Conservation (phyloP, 1,284 basidiomycete genomes). For the Naganishia albida region DNA sequence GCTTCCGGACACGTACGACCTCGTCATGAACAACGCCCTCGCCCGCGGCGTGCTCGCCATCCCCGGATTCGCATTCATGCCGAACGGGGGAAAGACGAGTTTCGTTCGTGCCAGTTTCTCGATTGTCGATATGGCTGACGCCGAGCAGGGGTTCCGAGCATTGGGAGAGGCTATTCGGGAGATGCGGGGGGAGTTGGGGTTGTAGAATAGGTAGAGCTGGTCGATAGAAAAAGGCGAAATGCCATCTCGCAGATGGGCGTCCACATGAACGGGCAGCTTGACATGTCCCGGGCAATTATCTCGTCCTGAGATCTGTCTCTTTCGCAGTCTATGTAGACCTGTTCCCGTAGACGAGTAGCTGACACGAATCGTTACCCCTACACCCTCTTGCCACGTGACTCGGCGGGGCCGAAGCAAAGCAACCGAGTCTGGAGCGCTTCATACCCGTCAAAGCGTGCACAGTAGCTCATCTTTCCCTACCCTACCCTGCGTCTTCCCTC, state of each 20-base stretch:
- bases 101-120: constrained; percentile 82
- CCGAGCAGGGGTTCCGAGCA: constrained; percentile 72
- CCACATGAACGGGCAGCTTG: no score
- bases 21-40: constrained; percentile 77
- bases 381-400: no score
- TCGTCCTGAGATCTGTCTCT: no score
- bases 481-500: no score
- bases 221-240: background rate
- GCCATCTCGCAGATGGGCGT: background rate
- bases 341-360: no score
- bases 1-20: constrained; percentile 65
- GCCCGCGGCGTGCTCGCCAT: constrained; percentile 82
- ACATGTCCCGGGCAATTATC: no score
- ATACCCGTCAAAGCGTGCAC: no score
- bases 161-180: constrained; percentile 65
- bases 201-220: background rate
- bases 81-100: constrained; percentile 65
- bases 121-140: constrained; percentile 64
- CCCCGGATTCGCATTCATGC: constrained; percentile 74
- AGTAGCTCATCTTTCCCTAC: no score
- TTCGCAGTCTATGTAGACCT: no score
- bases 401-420: no score
- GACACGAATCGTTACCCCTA: no score
- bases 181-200: constrained; percentile 35
- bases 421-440: no score